Percentiles rank a stretch among this genome's conserved stretches.
Conservation (phyloP, 1,284 basidiomycete genomes). For the Peniophora sp. region DNA sequence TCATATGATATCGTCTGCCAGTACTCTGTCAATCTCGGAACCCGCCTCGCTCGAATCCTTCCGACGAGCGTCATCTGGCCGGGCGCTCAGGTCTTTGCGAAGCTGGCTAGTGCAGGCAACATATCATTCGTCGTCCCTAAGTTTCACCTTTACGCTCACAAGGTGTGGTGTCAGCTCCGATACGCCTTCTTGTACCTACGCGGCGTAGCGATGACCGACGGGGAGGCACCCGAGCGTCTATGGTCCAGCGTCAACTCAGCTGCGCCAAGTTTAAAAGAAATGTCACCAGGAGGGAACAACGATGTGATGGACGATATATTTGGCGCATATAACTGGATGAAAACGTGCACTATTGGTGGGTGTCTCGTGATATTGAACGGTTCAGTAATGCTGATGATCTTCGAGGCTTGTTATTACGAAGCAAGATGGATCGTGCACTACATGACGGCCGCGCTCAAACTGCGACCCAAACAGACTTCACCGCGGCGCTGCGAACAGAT, state of each 20-base stretch:
- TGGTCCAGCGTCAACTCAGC: conserved; percentile 13
- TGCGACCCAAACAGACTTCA: too few species aligned
- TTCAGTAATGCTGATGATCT: too few species aligned
- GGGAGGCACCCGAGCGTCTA: conserved; percentile 14
- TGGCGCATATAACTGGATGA: conserved; percentile 10
- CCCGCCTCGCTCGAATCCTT: conserved; percentile 6
- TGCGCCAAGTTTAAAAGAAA: conserved; percentile 9
- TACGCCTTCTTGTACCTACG: conserved; percentile 13
- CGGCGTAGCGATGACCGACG: conserved; percentile 10
- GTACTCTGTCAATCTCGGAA: conserved; percentile 3
- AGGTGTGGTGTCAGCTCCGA: conserved; percentile 7
- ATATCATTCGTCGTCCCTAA: conserved; percentile 13
- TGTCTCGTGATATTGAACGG: too few species aligned
- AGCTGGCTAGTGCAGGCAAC: not conserved
- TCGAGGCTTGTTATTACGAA: too few species aligned
- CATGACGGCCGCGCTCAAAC: too few species aligned
- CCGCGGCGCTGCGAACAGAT: too few species aligned
- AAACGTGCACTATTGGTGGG: conserved; percentile 3
- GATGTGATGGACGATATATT: conserved; percentile 10
- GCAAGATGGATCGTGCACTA: too few species aligned
- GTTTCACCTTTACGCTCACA: conserved; percentile 13
- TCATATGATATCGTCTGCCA: conserved; percentile 7
- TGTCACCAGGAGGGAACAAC: conserved; percentile 7
- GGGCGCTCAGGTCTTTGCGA: not conserved
- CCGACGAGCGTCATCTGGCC: not conserved